Evolutionary conservation across 2,329 filamentous ascomycete species (phyloP).

Genomic region (Talaromyces sp.): DNA sequence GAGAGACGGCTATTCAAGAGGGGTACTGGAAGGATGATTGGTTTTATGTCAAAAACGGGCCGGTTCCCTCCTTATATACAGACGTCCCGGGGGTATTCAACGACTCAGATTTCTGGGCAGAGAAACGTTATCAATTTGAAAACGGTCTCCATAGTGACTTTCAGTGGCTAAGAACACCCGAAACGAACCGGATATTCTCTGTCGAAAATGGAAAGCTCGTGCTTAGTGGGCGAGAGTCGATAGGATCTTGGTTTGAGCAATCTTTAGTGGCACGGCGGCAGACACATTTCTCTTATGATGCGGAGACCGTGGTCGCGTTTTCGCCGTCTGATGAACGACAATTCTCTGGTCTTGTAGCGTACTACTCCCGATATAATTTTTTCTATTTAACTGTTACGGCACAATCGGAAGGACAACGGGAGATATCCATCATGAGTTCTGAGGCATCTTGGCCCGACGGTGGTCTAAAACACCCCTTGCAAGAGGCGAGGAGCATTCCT

Average conservation of each 20-base stretch:
- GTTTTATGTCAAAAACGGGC: slow-evolving; percentile 9
- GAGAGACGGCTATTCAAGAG: slow-evolving; percentile 10
- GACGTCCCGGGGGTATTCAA: slow-evolving; percentile 4
- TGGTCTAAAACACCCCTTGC: neutral
- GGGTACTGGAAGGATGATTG: slow-evolving; percentile 10
- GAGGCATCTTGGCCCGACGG: slow-evolving; percentile 10
- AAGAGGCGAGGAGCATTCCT: slow-evolving; percentile 2
- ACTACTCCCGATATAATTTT: slow-evolving; percentile 9
- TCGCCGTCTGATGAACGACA: slow-evolving; percentile 8
- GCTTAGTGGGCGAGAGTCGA: slow-evolving; percentile 7
- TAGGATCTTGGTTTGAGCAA: slow-evolving; percentile 10
- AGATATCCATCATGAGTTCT: slow-evolving; percentile 6
- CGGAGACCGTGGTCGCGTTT: slow-evolving; percentile 7
- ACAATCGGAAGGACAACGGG: slow-evolving; percentile 7
- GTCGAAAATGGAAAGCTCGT: slow-evolving; percentile 5
- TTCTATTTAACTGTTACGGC: slow-evolving; percentile 10
- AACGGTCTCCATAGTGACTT: slow-evolving; percentile 6
- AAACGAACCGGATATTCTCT: slow-evolving; percentile 3
- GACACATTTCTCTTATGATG: slow-evolving; percentile 10
- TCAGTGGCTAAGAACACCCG: slow-evolving; percentile 8
- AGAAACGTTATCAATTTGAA: slow-evolving; percentile 5
- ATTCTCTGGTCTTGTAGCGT: slow-evolving; percentile 8
- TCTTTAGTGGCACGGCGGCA: slow-evolving; percentile 9
- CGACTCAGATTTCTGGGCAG: slow-evolving; percentile 6
- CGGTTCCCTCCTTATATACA: slow-evolving; percentile 9